Conservation (phyloP, 768 basidiomycete species). For the Rhodotorula paludigena region DNA sequence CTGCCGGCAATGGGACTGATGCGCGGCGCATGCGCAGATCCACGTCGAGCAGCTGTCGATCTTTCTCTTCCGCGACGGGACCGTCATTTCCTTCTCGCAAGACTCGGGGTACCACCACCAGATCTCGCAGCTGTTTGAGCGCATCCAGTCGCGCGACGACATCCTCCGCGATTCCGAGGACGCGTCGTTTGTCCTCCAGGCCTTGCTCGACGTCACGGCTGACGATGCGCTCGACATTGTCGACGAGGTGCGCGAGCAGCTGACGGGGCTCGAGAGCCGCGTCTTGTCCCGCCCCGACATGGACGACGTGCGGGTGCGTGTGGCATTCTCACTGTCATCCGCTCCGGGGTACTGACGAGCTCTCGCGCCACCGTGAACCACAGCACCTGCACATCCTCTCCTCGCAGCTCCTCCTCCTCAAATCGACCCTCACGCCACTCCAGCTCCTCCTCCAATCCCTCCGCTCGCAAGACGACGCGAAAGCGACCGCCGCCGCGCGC, state of each 20-base stretch:
- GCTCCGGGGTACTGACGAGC: too few relatives aligned
- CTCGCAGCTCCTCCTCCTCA: constrained; percentile 68
- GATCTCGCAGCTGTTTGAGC: constrained; percentile 15
- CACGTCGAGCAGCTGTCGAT: constrained; percentile 62
- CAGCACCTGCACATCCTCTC: constrained; percentile 66
- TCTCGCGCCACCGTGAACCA: too few relatives aligned
- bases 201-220: constrained; percentile 64
- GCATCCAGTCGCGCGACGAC: constrained; percentile 5
- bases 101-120: constrained; percentile 25
- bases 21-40: constrained; percentile 41
- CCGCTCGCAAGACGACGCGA: constrained; percentile 64
- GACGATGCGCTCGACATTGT: constrained; percentile 59
- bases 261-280: constrained; percentile 12
- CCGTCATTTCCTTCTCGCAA: constrained; percentile 34
- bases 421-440: constrained; percentile 67
- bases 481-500: constrained; percentile 59
- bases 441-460: constrained; percentile 65
- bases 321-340: neutral
- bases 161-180: constrained; percentile 62
- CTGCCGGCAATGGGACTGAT: neutral
- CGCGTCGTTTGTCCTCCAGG: constrained; percentile 64
- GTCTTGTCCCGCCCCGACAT: constrained; percentile 48
- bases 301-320: constrained; percentile 54
- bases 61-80: constrained; percentile 64
- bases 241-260: constrained; percentile 50